phyloP scores from a whole-genome alignment of 306 rosid species.

The peach (Prunus persica) region DNA sequence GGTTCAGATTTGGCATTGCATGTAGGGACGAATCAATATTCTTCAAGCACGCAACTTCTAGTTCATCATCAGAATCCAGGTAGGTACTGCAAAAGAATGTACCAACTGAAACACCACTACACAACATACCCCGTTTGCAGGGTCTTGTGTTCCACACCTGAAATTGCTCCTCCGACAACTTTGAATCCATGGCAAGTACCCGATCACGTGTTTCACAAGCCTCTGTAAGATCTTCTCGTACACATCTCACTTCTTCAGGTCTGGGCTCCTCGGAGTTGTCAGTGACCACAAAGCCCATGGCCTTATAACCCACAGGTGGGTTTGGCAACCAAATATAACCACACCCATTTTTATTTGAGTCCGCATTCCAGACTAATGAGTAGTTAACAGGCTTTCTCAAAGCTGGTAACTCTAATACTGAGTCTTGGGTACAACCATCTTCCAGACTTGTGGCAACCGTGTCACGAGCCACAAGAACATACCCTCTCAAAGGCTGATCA shows the following conservation, averaged over 20 bases:
- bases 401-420: conserved; percentile 39
- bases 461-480: conserved; percentile 63
- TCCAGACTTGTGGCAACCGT: conserved; percentile 25
- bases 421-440: conserved; percentile 15
- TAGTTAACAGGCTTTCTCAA: conserved; percentile 55
- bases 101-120: conserved; percentile 71
- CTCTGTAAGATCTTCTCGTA: conserved; percentile 80
- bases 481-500: conserved; percentile 63
- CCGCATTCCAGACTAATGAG: conserved; percentile 66
- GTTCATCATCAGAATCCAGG: conserved; percentile 38
- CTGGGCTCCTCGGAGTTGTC: conserved; percentile 50
- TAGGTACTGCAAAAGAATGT: conserved; percentile 61
- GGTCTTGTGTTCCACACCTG: conserved; percentile 74
- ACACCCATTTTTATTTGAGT: conserved; percentile 44
- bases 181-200: conserved; percentile 43
- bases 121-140: conserved; percentile 59
- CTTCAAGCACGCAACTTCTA: conserved; percentile 48
- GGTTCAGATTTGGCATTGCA: conserved; percentile 63
- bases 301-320: conserved; percentile 75
- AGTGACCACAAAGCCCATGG: conserved; percentile 74
- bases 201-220: conserved; percentile 55
- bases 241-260: conserved; percentile 62
- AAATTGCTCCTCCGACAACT: conserved; percentile 32
- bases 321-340: conserved; percentile 88
- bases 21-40: conserved; percentile 27